Percentiles rank a stretch among this genome's conserved stretches.
phyloP scores from a whole-genome alignment of 208 protist genomes.

The Acanthamoeba rhysodes region DNA sequence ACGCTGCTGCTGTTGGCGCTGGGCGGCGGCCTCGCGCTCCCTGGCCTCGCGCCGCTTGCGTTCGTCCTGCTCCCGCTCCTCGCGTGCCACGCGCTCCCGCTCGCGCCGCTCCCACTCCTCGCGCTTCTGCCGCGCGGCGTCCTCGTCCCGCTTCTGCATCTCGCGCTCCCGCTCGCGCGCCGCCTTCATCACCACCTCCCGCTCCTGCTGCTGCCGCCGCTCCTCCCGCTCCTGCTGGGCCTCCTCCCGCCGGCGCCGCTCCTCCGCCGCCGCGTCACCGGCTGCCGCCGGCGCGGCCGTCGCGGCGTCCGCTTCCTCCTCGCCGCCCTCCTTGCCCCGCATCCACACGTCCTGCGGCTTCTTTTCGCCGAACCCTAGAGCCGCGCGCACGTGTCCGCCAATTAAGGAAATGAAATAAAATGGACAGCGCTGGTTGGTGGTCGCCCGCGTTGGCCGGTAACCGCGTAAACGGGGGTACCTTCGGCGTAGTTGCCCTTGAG shows the following conservation, averaged over 20 bases:
- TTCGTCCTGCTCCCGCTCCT: not conserved
- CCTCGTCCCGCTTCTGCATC: not conserved
- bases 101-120: too few species aligned
- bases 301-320: not conserved
- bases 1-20: not conserved
- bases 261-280: not conserved
- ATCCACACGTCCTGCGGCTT: conserved; percentile 11
- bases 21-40: not conserved
- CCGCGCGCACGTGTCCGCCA: too few species aligned
- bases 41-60: not conserved
- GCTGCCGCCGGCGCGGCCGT: not conserved
- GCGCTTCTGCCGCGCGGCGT: not conserved
- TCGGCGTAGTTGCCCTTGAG: conserved; percentile 58
- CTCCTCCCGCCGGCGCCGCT: not conserved
- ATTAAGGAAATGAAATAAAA: too few species aligned
- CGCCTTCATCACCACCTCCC: not conserved
- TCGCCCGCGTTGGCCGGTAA: too few species aligned
- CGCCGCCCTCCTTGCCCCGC: not conserved
- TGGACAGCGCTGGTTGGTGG: too few species aligned
- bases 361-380: conserved; percentile 22
- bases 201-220: not conserved
- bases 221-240: not conserved
- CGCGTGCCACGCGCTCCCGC: not conserved
- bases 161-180: not conserved
- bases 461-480: not conserved